Evolutionary conservation across 305 asterid genomes (phyloP), one percentile per base, ranked within the genome.

Genomic region (Fraxinus platypoda): DNA sequence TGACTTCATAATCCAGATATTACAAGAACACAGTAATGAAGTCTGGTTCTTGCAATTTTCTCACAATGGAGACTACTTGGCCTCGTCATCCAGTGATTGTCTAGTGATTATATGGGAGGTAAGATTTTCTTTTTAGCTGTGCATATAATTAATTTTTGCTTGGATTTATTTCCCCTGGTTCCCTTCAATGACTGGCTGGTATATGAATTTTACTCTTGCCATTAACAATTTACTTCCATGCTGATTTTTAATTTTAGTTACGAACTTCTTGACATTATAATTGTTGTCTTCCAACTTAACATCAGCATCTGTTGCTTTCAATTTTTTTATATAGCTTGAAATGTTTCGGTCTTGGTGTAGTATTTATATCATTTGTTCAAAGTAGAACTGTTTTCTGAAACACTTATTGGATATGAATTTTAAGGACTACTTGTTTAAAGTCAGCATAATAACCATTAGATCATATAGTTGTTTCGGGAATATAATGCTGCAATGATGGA

Each of bases 31-130:
- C 74, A 57, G 19, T 3, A 78, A 80, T 78, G 89, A 87, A 79
- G 84, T 87, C 38, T 82, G 86, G 89, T 84, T 78, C 59, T 43
- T 84, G 77, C 80, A 81, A 68, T 86, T 86, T 73, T 86, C 89
- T 57, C 81, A 86, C 74, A 83, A 82, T 41, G 89, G 88, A 77
- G 80, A 82, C 46, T 82, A 72, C 82, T 52, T 87, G 68, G 87
- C 88, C 15, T 87, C 89, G 12, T 71, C 89, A 72, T 87, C 88
- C 54, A 79, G 70, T 8, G 89, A 87, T 84, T 68, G 79, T 52
- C 64, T 84, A 6, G 88, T 78, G 66, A 84, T 84, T 52, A 73
- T 87, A 79, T 87, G 89, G 89, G 88, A 87, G 86, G 89, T 87
- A 84, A 30, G 25, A 19, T 59, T 59, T 19, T 59, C 11, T 2